Percentiles rank a stretch among this genome's conserved stretches.
Evolutionary conservation across 345 rosid genomes (phyloP).

Genomic region (Luvunga scandens): DNA sequence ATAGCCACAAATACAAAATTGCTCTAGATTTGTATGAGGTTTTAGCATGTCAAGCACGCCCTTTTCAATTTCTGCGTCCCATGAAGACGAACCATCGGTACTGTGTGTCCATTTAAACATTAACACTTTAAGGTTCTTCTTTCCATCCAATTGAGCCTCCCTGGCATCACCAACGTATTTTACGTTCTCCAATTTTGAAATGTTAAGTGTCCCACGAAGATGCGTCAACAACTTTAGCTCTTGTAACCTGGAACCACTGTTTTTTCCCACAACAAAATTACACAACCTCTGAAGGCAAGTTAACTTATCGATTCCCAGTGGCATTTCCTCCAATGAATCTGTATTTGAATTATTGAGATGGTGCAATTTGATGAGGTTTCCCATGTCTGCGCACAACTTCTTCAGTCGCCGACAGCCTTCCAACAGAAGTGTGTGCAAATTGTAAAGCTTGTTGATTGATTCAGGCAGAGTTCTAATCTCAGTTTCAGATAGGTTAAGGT

Average conservation of each 20-base stretch:
- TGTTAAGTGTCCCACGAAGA: not conserved
- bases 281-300: not conserved
- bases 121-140: no score
- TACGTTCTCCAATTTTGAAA: not conserved
- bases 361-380: not conserved
- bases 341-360: not conserved
- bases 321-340: not conserved
- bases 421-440: slow-evolving; percentile 4
- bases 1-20: not conserved
- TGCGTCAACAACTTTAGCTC: not conserved
- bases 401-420: not conserved
- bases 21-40: not conserved
- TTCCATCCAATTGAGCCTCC: slow-evolving; percentile 22
- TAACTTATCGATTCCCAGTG: not conserved
- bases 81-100: no score
- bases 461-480: not conserved
- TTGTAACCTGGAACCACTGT: not conserved
- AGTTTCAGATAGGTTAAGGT: slow-evolving; percentile 7
- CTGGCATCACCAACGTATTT: slow-evolving; percentile 1
- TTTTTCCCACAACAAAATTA: slow-evolving; percentile 11
- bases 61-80: not conserved
- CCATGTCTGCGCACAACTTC: not conserved
- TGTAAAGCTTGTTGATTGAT: not conserved
- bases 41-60: slow-evolving; percentile 1
- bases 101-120: not conserved